Evolutionary conservation across 225 moss, liverwort and hornwort species (phyloP).

Genomic region (Ulota crispa): DNA sequence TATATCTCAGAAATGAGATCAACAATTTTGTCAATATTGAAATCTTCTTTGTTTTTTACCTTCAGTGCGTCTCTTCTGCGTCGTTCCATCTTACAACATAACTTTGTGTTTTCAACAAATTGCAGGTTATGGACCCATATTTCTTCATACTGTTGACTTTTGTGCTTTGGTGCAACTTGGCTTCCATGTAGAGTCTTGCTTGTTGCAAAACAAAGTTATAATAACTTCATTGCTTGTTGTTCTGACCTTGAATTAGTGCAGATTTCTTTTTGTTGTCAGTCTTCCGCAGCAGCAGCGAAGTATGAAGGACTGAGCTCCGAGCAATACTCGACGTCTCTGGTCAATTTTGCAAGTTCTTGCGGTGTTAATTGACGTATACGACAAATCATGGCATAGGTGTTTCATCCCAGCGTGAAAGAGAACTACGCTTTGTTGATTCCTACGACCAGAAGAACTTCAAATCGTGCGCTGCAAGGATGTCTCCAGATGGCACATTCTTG

Average conservation of each 20-base stretch:
- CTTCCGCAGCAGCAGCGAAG: not conserved
- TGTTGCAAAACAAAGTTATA: not conserved
- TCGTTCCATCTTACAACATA: not conserved
- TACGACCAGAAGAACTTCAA: not conserved
- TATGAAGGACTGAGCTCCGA: not conserved
- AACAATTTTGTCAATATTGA: constrained; percentile 34
- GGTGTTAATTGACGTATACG: not conserved
- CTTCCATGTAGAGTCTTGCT: not conserved
- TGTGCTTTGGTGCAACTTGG: not conserved
- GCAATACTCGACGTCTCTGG: not conserved
- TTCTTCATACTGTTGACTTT: not conserved
- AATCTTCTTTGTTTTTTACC: not conserved
- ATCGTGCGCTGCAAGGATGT: not conserved
- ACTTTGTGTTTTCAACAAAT: not conserved
- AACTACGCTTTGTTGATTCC: not conserved
- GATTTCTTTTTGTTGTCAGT: not conserved
- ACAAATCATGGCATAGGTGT: not conserved
- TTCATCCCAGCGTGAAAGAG: not conserved
- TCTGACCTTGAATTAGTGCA: not conserved
- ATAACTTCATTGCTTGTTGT: not conserved
- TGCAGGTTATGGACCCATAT: not conserved
- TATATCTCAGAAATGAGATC: constrained; percentile 21
- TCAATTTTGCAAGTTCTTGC: not conserved
- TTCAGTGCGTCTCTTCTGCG: not conserved
- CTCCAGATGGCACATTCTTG: not conserved